phyloP scores from a whole-genome alignment of 257 asterid genomes.

The Galeopsis tetrahit region DNA sequence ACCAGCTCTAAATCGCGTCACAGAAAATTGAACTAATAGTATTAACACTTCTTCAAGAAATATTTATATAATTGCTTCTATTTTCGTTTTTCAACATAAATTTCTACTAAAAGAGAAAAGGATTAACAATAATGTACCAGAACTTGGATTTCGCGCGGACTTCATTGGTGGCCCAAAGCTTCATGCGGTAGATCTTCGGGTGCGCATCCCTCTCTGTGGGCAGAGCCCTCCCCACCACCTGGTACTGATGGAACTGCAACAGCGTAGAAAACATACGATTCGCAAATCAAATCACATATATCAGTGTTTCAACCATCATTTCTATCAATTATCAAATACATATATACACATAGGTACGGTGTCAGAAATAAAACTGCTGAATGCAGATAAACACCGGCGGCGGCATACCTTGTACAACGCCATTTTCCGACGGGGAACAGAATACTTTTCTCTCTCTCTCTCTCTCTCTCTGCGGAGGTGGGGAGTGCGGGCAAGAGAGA shows the following conservation, averaged over 20 bases:
- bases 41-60: neutral
- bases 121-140: slow-evolving; percentile 49
- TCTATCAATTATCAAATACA: neutral
- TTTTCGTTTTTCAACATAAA: neutral
- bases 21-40: neutral
- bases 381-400: neutral
- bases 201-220: slow-evolving; percentile 84
- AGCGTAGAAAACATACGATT: slow-evolving; percentile 17
- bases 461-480: slow-evolving; percentile 8
- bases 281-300: slow-evolving; percentile 21
- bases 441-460: slow-evolving; percentile 13
- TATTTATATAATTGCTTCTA: neutral
- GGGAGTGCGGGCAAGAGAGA: neutral
- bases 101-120: neutral
- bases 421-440: slow-evolving; percentile 41
- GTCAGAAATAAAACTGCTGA: neutral
- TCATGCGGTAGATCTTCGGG: slow-evolving; percentile 91
- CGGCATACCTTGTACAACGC: slow-evolving; percentile 48
- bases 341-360: neutral
- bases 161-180: slow-evolving; percentile 95
- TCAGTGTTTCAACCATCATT: neutral
- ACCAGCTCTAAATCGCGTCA: neutral
- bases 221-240: slow-evolving; percentile 92
- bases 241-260: slow-evolving; percentile 83
- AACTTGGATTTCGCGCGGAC: slow-evolving; percentile 93